Evolutionary conservation across 495 filamentous ascomycete species (phyloP).

Genomic region (Copromyces sp.): DNA sequence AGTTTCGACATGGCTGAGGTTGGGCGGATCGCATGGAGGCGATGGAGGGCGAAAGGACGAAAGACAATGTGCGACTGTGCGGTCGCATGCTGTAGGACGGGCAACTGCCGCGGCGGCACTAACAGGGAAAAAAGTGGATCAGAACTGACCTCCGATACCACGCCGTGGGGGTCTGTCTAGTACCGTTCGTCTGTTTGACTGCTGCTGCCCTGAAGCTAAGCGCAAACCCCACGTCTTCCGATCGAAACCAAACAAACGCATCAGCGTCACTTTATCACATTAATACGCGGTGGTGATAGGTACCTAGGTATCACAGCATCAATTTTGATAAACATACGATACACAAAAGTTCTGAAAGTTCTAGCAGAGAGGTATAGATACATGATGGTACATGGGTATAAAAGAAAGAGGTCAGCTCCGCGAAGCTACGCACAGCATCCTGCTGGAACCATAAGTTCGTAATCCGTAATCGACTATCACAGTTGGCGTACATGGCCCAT

Average conservation of each 20-base stretch:
- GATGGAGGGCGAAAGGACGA: neutral
- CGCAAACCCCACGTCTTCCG: neutral
- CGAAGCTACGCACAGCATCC: neutral
- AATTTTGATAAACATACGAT: neutral
- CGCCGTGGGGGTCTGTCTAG: neutral
- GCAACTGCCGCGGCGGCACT: neutral
- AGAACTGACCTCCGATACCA: neutral
- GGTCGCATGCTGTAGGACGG: neutral
- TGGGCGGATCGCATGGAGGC: neutral
- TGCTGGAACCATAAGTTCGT: neutral
- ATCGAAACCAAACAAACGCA: neutral
- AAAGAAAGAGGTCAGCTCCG: neutral
- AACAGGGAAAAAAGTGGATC: neutral
- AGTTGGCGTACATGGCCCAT: neutral
- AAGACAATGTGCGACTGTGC: neutral
- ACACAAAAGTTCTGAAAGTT: neutral
- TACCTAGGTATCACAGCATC: neutral
- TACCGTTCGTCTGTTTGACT: neutral
- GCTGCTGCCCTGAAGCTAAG: neutral
- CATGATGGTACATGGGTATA: neutral
- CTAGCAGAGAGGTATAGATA: neutral
- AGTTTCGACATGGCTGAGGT: constrained; percentile 23
- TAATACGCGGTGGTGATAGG: neutral
- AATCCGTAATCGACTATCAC: neutral
- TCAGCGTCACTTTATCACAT: neutral